Percentiles rank a stretch among this genome's conserved stretches.
Evolutionary conservation across 768 basidiomycete species (phyloP).

Genomic region (Pulveroboletus sp.): DNA sequence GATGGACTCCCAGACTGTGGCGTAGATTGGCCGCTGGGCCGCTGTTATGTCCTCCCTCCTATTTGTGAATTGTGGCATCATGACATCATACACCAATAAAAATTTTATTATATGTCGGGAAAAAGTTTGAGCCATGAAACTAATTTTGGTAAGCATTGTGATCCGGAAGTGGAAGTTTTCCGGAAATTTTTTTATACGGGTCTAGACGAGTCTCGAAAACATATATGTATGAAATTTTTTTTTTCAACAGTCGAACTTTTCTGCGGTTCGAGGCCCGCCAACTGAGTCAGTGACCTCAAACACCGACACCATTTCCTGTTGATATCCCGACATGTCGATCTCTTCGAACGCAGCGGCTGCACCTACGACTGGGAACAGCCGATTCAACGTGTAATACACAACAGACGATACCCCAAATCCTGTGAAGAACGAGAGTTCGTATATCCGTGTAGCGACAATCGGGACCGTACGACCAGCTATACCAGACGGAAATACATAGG

Average conservation of each 20-base stretch:
- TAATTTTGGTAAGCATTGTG: too few relatives aligned
- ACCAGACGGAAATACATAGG: neutral
- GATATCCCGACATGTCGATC: constrained; percentile 45
- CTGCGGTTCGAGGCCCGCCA: too few relatives aligned
- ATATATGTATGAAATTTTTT: constrained; percentile 11
- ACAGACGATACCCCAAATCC: constrained; percentile 68
- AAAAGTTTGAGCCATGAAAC: too few relatives aligned
- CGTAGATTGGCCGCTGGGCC: neutral
- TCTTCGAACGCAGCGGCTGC: constrained; percentile 47
- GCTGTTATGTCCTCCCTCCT: too few relatives aligned
- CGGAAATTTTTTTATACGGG: too few relatives aligned
- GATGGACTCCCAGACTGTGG: neutral
- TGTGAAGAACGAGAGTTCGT: constrained; percentile 80
- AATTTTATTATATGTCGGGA: too few relatives aligned
- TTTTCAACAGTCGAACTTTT: too few relatives aligned
- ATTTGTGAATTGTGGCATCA: constrained; percentile 25
- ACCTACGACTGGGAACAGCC: constrained; percentile 57
- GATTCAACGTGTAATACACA: constrained; percentile 58
- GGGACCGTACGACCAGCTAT: constrained; percentile 59
- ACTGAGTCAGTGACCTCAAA: neutral
- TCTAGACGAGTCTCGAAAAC: constrained; percentile 23
- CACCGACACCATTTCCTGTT: neutral
- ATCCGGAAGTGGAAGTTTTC: too few relatives aligned
- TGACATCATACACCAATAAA: constrained; percentile 28
- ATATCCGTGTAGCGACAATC: constrained; percentile 65